phyloP scores from a whole-genome alignment of 805 yeast species.

The Maudiozyma pseudohumilis region DNA sequence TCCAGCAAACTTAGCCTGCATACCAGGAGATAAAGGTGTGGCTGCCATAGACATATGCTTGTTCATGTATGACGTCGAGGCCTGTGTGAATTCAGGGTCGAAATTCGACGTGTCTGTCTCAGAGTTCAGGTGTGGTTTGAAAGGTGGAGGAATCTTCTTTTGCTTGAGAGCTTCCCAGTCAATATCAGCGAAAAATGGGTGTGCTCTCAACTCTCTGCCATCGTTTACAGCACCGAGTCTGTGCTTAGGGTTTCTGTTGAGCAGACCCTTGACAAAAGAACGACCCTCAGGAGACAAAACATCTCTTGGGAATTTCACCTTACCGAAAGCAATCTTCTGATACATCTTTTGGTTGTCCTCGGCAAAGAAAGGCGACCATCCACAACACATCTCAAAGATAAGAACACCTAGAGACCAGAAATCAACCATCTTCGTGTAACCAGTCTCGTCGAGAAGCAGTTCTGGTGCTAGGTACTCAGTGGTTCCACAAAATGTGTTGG shows the following conservation, averaged over 20 bases:
- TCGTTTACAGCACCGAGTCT: constrained; percentile 86
- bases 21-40: constrained; percentile 79
- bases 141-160: constrained; percentile 91
- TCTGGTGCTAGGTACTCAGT: constrained; percentile 98
- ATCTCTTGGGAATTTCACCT: constrained; percentile 94
- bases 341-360: constrained; percentile 98
- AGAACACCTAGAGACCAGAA: constrained; percentile 97
- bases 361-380: constrained; percentile 98
- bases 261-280: constrained; percentile 86
- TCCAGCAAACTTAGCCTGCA: constrained; percentile 94
- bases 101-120: constrained; percentile 95
- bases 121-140: constrained; percentile 82
- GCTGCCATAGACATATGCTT: constrained; percentile 42
- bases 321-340: constrained; percentile 96
- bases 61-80: constrained; percentile 73
- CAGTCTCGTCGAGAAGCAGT: constrained; percentile 86
- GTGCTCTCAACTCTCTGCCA: constrained; percentile 86
- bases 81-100: constrained; percentile 94
- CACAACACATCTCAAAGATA: constrained; percentile 98
- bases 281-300: constrained; percentile 89
- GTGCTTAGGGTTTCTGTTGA: constrained; percentile 93
- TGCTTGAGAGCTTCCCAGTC: constrained; percentile 76
- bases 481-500: constrained; percentile 96
- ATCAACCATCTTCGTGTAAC: constrained; percentile 98
- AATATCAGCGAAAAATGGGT: constrained; percentile 82